These are phyloP conservation scores for Wallemia mellicola DNA, from an alignment of 1,284 basidiomycete species.

Conservation along the genomic window DNA sequence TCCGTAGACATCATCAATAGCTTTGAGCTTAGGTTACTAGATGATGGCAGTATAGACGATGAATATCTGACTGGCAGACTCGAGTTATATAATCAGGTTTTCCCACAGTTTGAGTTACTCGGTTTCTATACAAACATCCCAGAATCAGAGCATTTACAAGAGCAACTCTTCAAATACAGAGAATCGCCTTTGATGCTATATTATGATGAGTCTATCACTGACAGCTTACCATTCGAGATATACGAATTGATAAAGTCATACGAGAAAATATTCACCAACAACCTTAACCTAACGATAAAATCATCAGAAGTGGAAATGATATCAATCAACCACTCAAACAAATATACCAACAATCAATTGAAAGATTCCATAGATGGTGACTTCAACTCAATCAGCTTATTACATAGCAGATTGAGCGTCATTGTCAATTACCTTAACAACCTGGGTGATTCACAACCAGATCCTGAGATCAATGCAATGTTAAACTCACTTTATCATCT, in stretches of 20 bases:
- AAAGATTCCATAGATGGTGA: background rate
- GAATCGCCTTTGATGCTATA: background rate
- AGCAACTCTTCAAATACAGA: background rate
- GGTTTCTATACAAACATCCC: slow-evolving; percentile 57
- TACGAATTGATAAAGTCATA: no score
- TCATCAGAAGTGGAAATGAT: no score
- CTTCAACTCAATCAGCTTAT: background rate
- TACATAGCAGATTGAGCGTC: background rate
- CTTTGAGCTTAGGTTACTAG: slow-evolving; percentile 49
- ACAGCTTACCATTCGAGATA: no score
- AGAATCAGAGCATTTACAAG: background rate
- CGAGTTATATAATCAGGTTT: slow-evolving; percentile 84
- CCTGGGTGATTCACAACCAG: background rate
- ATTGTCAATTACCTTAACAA: background rate
- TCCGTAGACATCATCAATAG: slow-evolving; percentile 89
- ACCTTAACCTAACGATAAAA: no score
- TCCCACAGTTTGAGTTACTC: slow-evolving; percentile 79
- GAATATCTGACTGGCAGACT: slow-evolving; percentile 50
- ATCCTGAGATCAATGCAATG: background rate
- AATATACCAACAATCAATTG: no score
- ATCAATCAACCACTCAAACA: no score
- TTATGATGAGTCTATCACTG: no score
- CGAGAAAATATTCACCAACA: no score
- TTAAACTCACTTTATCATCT: no score
- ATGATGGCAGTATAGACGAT: slow-evolving; percentile 31